These are phyloP conservation scores for Paramecium bursaria DNA, from an alignment of 73 alveolate species.

Conservation along the genomic window DNA sequence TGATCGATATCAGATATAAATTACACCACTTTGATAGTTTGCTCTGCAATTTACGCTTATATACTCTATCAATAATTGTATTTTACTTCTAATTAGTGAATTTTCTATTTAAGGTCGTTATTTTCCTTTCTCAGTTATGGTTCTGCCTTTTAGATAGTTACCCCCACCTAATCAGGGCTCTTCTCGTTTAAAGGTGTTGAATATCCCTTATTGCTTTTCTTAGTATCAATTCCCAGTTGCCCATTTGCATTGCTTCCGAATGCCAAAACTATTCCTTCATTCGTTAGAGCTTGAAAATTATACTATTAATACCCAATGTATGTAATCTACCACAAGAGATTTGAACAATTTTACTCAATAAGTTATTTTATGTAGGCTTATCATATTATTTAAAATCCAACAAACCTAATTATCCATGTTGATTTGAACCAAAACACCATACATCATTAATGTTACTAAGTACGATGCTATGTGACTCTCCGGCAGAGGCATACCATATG, in stretches of 20 bases:
- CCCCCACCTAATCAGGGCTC: no score
- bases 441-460: neutral
- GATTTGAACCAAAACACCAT: conserved; percentile 23
- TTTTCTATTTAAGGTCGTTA: no score
- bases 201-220: conserved; percentile 13
- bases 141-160: no score
- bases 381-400: conserved; percentile 41
- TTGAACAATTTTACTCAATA: neutral
- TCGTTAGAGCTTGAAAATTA: neutral
- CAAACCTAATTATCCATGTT: conserved; percentile 46
- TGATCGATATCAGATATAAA: no score
- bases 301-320: no score
- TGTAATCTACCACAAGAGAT: conserved; percentile 41
- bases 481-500: neutral
- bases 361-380: neutral
- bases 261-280: neutral
- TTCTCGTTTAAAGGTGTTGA: no score
- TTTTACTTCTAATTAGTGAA: no score
- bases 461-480: conserved; percentile 40
- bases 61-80: no score
- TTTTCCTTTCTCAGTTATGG: no score
- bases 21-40: no score
- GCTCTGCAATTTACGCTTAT: no score
- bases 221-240: conserved; percentile 4
- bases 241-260: conserved; percentile 14